Base-by-base conservation (phyloP, 345 rosid genomes). In the Nasturtium officinale region DNA sequence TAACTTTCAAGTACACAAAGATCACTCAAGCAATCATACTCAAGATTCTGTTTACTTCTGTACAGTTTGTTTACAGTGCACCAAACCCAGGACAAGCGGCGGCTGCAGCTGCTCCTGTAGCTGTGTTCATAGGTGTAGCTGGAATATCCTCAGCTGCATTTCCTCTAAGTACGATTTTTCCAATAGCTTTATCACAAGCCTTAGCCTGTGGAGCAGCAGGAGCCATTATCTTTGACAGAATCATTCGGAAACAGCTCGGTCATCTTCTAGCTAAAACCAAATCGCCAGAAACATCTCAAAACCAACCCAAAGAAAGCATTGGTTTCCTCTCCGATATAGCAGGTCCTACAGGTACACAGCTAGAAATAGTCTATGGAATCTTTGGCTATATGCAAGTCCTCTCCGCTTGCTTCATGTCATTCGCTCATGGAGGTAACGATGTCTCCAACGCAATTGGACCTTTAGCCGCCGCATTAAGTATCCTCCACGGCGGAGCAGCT, bases 331-430 rank as follows among this genome's bases (percentile, higher is more conserved):
- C 96, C 18, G 99, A 95, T 15, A 69, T 91, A 32, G 93, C 97
- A 26, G 99, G 99, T 20, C 99, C 99, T 7, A 90, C 74, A 21
- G 97, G 97, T 12, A 88, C 96, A 52, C 96, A 94, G 69, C 80
- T 94, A 10, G 88, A 94, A 48, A 86, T 94, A 79, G 97, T 91
- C 69, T 91, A 94, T 55, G 95, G 95, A 21, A 89, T 94, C 37
- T 91, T 91, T 1, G 98, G 98, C 40, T 91, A 94, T 67, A 88
- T 94, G 98, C 96, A 94, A 80, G 79, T 94, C 70, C 87, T 91
- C 52, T 94, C 98, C 35, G 98, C 98, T 42, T 94, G 98, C 81
- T 94, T 94, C 83, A 94, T 94, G 98, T 94, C 98, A 17, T 91
- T 94, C 73, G 96, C 97, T 1, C 99, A 95, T 32, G 97, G 97